A percentile compares a stretch with the other conserved stretches of the same genome.
These are phyloP conservation scores for Liriodendron chinense DNA, from an alignment of 164 flowering plant genomes.

Conservation along the genomic window DNA sequence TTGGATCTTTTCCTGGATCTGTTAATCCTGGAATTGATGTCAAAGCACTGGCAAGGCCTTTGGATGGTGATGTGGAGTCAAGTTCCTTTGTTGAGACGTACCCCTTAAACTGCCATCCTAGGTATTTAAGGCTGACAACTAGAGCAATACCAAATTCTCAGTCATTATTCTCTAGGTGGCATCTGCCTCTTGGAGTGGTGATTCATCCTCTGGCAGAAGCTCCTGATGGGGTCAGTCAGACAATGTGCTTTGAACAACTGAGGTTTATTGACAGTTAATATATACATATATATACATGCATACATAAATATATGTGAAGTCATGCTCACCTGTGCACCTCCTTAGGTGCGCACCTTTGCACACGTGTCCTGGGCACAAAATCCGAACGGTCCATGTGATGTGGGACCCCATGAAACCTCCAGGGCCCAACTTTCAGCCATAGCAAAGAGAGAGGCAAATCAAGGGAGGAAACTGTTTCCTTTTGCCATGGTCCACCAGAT, in stretches of 20 bases:
- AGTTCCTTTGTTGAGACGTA: conserved; percentile 46
- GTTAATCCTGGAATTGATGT: conserved; percentile 70
- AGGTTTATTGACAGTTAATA: neutral
- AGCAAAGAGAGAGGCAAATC: no score
- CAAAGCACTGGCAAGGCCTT: conserved; percentile 78
- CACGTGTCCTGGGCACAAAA: no score
- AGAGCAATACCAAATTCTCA: conserved; percentile 81
- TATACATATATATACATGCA: no score
- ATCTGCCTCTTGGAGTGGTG: conserved; percentile 94
- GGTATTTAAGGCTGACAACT: conserved; percentile 80
- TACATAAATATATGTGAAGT: no score
- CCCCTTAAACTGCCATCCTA: conserved; percentile 72
- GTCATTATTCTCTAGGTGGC: conserved; percentile 90
- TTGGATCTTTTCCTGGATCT: conserved; percentile 81
- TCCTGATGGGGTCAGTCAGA: conserved; percentile 82
- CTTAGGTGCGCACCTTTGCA: no score
- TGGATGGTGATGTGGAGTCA: conserved; percentile 84
- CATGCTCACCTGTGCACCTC: no score
- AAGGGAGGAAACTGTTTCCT: no score
- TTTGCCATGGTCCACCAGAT: no score
- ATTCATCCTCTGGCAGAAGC: conserved; percentile 94
- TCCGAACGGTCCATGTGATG: no score
- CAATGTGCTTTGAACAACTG: conserved; percentile 6
- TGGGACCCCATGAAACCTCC: no score
- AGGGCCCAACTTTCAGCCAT: no score